phyloP scores from a whole-genome alignment of 371 early-diverging fungal genomes.

The Batkoa obscura region DNA sequence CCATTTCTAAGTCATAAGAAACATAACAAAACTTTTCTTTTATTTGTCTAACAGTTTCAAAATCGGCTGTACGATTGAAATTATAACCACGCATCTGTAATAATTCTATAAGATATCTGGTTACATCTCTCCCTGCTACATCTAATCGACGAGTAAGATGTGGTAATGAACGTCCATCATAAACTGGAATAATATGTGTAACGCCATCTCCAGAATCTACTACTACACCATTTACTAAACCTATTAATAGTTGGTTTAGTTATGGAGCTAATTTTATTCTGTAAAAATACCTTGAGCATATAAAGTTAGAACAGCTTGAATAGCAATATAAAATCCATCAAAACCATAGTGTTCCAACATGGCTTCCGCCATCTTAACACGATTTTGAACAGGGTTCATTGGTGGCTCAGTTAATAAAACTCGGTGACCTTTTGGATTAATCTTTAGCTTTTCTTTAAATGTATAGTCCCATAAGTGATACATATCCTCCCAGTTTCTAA shows the following conservation, averaged over 20 bases:
- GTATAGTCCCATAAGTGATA: conserved; percentile 94
- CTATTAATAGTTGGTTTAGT: conserved; percentile 15
- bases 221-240: conserved; percentile 87
- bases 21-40: conserved; percentile 96
- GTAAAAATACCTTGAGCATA: conserved; percentile 73
- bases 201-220: conserved; percentile 97
- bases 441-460: conserved; percentile 72
- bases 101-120: conserved; percentile 88
- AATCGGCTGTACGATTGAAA: conserved; percentile 93
- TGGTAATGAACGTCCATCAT: conserved; percentile 83
- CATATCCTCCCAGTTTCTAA: conserved; percentile 97
- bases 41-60: conserved; percentile 90
- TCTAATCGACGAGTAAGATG: conserved; percentile 82
- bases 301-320: conserved; percentile 92
- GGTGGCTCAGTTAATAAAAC: conserved; percentile 92
- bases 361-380: conserved; percentile 80
- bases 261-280: neutral
- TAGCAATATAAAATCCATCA: conserved; percentile 79
- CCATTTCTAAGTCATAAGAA: conserved; percentile 83
- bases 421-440: conserved; percentile 73
- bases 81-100: conserved; percentile 84
- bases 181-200: conserved; percentile 95
- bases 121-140: conserved; percentile 92
- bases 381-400: conserved; percentile 80
- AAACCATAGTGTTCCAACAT: conserved; percentile 95